Evolutionary conservation across 129 eudicot species (phyloP), one percentile per base, ranked within the genome.

Genomic region (Chrysanthemum seticuspe): DNA sequence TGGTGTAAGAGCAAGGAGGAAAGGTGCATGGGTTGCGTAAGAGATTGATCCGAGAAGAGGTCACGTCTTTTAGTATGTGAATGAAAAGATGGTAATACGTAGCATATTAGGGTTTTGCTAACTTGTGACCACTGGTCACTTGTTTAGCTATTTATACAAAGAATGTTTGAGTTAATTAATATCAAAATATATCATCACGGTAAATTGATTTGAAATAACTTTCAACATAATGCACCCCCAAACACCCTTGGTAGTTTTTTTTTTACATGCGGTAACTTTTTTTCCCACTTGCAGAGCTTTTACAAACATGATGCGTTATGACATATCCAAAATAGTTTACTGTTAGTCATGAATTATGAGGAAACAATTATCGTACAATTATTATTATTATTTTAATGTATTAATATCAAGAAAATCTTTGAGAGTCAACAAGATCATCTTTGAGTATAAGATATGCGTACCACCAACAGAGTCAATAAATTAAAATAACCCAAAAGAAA

Each of bases 391-490:
- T 50, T 47, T 21, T 75, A 72, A 47, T 71, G 13, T 36, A 74
- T 74, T 66, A 76, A 65, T 76, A 72, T 81, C 40, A 66, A 65
- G 61, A 66, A 74, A 73, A 81, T 72, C 82, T 80, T 82, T 80
- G 59, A 68, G 59, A 78, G 82, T 82, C 76, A 71, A 77, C 81
- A 65, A 67, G 76, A 82, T 78, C 80, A 64, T 70, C 76, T 70
- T 81, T 70, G 75, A 77, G 77, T 77, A 81, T 80, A 64, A 74
- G 75, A 77, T 77, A 71, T 76, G 83, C 59, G 62, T 68, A 74
- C 80, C 80, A 74, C 73, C 80, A 40, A 54, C 21, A 29, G 68
- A 69, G 67, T 80, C 67, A 69, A 69, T 78, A 62, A 40, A 62
- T 71, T 71, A 71, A 70, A 77, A 71, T 71, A 71, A 64, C 47